These are phyloP conservation scores for Phytophthora cactorum DNA, from an alignment of 352 stramenopile species.

Conservation along the genomic window DNA sequence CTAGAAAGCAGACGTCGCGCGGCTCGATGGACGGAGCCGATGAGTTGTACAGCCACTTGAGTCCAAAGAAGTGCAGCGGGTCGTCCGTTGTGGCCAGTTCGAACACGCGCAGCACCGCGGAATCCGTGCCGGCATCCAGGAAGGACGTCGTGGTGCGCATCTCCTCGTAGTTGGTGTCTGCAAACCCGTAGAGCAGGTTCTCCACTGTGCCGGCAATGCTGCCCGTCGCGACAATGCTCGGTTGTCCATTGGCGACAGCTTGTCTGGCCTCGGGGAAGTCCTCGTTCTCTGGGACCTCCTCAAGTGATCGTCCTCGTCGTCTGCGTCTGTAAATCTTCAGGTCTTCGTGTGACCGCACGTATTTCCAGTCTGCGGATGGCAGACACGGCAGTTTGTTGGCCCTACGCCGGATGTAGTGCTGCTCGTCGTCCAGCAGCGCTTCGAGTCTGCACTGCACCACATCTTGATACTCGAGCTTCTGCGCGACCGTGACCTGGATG, in stretches of 20 bases:
- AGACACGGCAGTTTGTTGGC: slow-evolving; percentile 15
- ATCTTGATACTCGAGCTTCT: slow-evolving; percentile 43
- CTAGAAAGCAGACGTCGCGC: no score
- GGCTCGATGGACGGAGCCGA: no score
- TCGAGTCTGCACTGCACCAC: slow-evolving; percentile 27
- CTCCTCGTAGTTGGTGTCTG: slow-evolving; percentile 4
- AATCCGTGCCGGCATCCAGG: slow-evolving; percentile 33
- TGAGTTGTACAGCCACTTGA: no score
- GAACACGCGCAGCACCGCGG: slow-evolving; percentile 27
- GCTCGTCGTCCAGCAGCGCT: slow-evolving; percentile 35
- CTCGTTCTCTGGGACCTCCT: slow-evolving; percentile 27
- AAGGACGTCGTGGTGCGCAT: slow-evolving; percentile 32
- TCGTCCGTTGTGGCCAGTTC: slow-evolving; percentile 24
- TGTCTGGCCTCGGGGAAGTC: slow-evolving; percentile 20
- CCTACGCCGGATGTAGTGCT: slow-evolving; percentile 2
- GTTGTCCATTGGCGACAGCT: slow-evolving; percentile 25
- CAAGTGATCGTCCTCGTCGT: slow-evolving; percentile 20
- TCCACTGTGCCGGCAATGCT: slow-evolving; percentile 25
- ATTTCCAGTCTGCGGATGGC: slow-evolving; percentile 47
- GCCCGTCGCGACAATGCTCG: slow-evolving; percentile 47
- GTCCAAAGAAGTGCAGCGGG: no score
- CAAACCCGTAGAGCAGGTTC: slow-evolving; percentile 41
- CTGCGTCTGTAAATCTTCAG: slow-evolving; percentile 44
- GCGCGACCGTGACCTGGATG: slow-evolving; percentile 28
- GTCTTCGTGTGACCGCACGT: slow-evolving; percentile 41